phyloP scores from a whole-genome alignment of 225 moss, liverwort and hornwort species.

The Climacium dendroides region DNA sequence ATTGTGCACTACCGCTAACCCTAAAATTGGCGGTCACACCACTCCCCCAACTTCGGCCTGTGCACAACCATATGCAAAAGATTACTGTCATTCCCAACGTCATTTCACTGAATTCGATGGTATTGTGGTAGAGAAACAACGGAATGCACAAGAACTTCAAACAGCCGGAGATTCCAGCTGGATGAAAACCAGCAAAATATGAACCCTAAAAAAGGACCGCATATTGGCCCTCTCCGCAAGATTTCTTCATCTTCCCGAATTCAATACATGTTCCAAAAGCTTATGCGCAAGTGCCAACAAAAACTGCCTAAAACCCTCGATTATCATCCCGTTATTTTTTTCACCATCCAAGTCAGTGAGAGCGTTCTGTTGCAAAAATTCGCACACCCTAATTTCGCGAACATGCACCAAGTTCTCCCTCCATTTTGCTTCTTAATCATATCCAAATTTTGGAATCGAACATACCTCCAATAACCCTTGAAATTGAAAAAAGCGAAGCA shows the following conservation, averaged over 20 bases:
- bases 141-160: background rate
- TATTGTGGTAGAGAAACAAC: background rate
- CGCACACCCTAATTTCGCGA: background rate
- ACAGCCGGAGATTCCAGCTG: background rate
- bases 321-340: background rate
- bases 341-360: background rate
- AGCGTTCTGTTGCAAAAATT: background rate
- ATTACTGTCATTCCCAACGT: background rate
- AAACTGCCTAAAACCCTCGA: background rate
- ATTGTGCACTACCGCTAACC: slow-evolving; percentile 1
- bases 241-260: background rate
- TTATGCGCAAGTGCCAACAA: background rate
- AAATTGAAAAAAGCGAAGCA: background rate
- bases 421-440: background rate
- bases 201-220: background rate
- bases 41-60: background rate
- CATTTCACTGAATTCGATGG: background rate
- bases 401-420: background rate
- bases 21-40: background rate
- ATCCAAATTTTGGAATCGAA: background rate
- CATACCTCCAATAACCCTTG: background rate
- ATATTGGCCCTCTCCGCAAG: background rate
- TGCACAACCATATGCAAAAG: background rate
- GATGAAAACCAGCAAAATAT: background rate
- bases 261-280: background rate